phyloP scores from a whole-genome alignment of 2,329 filamentous ascomycete genomes.

The Massarina eburnea region DNA sequence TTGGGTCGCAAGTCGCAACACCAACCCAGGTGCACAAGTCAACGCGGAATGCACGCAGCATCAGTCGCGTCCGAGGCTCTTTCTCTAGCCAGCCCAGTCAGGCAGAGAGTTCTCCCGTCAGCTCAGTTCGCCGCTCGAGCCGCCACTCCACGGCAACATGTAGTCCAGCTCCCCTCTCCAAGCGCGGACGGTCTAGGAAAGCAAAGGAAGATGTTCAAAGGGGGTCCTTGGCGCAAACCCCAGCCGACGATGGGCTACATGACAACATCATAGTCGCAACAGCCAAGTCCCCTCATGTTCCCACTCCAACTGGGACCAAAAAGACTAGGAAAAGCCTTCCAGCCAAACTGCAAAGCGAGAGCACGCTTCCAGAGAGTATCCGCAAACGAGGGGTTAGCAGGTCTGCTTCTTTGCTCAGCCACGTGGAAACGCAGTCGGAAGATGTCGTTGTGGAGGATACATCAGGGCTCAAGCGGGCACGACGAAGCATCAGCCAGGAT shows the following conservation, averaged over 20 bases:
- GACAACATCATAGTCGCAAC: slow-evolving; percentile 46
- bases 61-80: slow-evolving; percentile 41
- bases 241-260: slow-evolving; percentile 36
- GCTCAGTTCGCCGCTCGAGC: slow-evolving; percentile 27
- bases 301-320: slow-evolving; percentile 10
- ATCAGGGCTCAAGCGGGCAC: slow-evolving; percentile 32
- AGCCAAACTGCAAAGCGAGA: slow-evolving; percentile 1
- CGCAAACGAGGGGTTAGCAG: slow-evolving; percentile 27
- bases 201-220: slow-evolving; percentile 11
- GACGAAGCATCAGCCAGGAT: slow-evolving; percentile 24
- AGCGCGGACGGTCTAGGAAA: slow-evolving; percentile 17
- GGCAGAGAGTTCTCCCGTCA: slow-evolving; percentile 19
- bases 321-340: slow-evolving; percentile 18
- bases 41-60: slow-evolving; percentile 13
- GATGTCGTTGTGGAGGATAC: slow-evolving; percentile 29
- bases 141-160: slow-evolving; percentile 22
- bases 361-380: slow-evolving; percentile 17
- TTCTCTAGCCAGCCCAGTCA: slow-evolving; percentile 27
- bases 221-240: neutral
- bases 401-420: slow-evolving; percentile 32
- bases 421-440: slow-evolving; percentile 26
- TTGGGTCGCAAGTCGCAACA: slow-evolving; percentile 15
- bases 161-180: slow-evolving; percentile 19
- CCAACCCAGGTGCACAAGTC: neutral
- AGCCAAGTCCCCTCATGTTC: slow-evolving; percentile 2